Conservation (phyloP, 129 eudicot genomes). For the Escallonia rubra region DNA sequence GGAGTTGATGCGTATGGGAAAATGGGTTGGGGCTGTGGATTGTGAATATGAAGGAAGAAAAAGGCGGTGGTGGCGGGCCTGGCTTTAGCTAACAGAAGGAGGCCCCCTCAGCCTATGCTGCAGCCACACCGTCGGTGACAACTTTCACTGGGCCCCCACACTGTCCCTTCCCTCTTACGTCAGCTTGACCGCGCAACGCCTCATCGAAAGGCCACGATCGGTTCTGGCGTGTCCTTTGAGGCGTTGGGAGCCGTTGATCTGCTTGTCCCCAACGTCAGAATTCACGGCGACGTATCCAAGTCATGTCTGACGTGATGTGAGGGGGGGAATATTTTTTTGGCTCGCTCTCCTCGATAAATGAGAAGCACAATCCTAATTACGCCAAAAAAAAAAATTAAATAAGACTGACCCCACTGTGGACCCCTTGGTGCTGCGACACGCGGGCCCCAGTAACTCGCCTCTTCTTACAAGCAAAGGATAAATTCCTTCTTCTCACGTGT, state of each 20-base stretch:
- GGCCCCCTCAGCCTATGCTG: background rate
- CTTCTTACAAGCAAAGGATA: conserved; percentile 77
- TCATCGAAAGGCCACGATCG: conserved; percentile 6
- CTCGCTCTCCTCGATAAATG: conserved; percentile 42
- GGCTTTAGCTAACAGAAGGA: background rate
- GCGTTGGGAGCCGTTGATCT: conserved; percentile 1
- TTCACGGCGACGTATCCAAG: conserved; percentile 26
- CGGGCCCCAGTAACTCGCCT: conserved; percentile 46
- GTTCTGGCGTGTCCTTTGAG: background rate
- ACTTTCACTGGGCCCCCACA: conserved; percentile 25
- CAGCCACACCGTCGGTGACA: conserved; percentile 43
- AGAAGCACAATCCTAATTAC: too few species aligned
- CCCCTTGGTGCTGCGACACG: conserved; percentile 11
- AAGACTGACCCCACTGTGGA: conserved; percentile 36
- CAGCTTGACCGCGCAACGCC: background rate
- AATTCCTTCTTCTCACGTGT: conserved; percentile 51
- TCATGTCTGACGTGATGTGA: conserved; percentile 49
- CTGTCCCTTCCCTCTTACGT: background rate
- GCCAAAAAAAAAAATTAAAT: conserved; percentile 22
- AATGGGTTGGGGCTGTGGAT: conserved; percentile 2
- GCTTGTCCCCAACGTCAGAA: conserved; percentile 28
- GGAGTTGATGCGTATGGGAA: background rate
- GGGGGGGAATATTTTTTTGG: conserved; percentile 28
- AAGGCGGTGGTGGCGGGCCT: conserved; percentile 39
- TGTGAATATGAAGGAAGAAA: conserved; percentile 81